These are phyloP conservation scores for Ramaria sp. DNA, from an alignment of 768 basidiomycete genomes.

Conservation along the genomic window DNA sequence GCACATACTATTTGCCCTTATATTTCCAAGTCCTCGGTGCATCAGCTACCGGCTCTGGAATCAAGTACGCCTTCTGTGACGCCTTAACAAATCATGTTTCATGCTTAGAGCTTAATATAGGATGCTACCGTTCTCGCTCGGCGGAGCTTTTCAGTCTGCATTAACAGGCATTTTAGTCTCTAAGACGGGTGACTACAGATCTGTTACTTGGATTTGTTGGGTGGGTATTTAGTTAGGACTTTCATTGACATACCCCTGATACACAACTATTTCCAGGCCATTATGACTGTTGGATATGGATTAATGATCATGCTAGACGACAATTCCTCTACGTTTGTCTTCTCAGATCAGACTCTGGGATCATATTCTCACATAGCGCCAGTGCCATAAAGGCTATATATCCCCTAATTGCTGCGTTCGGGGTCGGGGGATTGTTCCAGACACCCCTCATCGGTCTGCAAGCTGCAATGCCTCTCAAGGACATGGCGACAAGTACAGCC, in stretches of 20 bases:
- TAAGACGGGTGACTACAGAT: conserved; percentile 45
- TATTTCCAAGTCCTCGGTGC: conserved; percentile 74
- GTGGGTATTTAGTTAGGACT: conserved; percentile 13
- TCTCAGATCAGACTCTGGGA: neutral
- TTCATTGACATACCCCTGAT: neutral
- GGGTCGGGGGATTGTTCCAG: conserved; percentile 58
- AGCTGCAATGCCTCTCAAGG: conserved; percentile 78
- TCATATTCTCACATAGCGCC: conserved; percentile 1
- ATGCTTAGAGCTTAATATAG: conserved; percentile 21
- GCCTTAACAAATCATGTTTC: neutral
- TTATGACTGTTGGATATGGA: conserved; percentile 56
- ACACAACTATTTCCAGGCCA: neutral
- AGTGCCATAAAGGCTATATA: conserved; percentile 58
- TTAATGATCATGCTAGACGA: conserved; percentile 61
- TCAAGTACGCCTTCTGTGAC: conserved; percentile 34
- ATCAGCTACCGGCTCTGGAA: conserved; percentile 58
- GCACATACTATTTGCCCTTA: conserved; percentile 59
- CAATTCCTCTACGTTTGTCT: conserved; percentile 35
- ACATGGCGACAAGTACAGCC: conserved; percentile 75
- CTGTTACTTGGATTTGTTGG: conserved; percentile 52
- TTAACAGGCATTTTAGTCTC: conserved; percentile 47
- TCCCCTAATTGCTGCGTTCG: conserved; percentile 55
- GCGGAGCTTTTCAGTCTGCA: conserved; percentile 40
- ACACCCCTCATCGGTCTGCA: conserved; percentile 64
- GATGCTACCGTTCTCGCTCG: conserved; percentile 68